Evolutionary conservation across 441 rosid genomes (phyloP), one percentile per base, ranked within the genome.

Genomic region (Bruguiera hainesii): DNA sequence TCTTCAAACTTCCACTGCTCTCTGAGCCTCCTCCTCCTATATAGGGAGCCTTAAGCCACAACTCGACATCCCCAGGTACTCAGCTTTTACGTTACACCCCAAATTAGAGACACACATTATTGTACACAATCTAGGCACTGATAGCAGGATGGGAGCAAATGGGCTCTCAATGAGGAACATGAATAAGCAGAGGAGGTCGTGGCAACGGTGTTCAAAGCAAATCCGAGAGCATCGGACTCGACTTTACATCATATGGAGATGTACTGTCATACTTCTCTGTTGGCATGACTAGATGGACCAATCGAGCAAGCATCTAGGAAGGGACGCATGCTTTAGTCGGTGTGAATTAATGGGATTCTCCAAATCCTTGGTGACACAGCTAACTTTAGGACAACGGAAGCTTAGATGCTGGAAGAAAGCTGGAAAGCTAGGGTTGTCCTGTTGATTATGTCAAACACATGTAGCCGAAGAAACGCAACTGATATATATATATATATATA

Each of bases 161-260:
- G n/a, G 50, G 37, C 39, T 55, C 35, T 62, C 71, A 1, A 48
- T 50, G 35, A 21, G 81, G 67, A 67, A 71, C 60, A 57, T 70
- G n/a, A 84, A 42, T 42, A 42, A 42, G 48, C 48, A 81, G 85
- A 71, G 70, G 39, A 72, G 77, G 46, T 72, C 82, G 16, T 73
- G 86, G 88, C 74, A 67, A 49, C 74, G 82, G 75, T 83, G 84
- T 65, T 78, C 83, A 0, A 84, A 68, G 80, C 64, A 71, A 11
- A 63, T 78, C 21, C 76, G 79, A 69, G 87, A 88, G 80, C 81
- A 78, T 72, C 71, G 82, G 65, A 86, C 89, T 0, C 72, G 91
- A 13, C 66, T 79, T 59, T 84, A 88, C 70, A 86, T 86, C 56
- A 82, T 86, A 16, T 88, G 88, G 89, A 83, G 84, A 78, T 88